phyloP scores from a whole-genome alignment of 129 eudicot species.

The Erigeron canadensis region DNA sequence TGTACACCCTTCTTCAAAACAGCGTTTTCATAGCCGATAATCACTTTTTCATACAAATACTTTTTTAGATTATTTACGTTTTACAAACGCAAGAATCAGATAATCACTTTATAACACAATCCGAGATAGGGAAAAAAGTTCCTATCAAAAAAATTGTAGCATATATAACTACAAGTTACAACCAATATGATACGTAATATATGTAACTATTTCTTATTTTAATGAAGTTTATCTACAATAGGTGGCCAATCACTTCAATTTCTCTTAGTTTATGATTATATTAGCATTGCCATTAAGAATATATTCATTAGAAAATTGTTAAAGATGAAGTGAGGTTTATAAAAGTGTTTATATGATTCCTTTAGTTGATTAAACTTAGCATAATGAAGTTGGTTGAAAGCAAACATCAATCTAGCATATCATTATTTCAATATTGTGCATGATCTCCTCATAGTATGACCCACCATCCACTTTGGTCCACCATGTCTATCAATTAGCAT shows the following conservation, averaged over 20 bases:
- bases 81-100: too few species aligned
- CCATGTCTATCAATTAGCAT: slow-evolving; percentile 15
- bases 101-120: too few species aligned
- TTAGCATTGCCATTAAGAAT: slow-evolving; percentile 4
- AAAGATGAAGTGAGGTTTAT: slow-evolving; percentile 24
- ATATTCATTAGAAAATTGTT: not conserved
- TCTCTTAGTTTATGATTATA: not conserved
- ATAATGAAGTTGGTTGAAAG: slow-evolving; percentile 33
- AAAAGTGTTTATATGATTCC: slow-evolving; percentile 13
- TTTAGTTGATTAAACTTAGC: slow-evolving; percentile 17
- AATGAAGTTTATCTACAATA: not conserved
- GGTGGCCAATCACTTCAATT: slow-evolving; percentile 5
- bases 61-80: too few species aligned
- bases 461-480: slow-evolving; percentile 34
- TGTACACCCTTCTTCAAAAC: too few species aligned
- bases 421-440: slow-evolving; percentile 28
- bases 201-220: not conserved
- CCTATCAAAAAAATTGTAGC: not conserved
- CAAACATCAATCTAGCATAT: slow-evolving; percentile 35
- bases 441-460: slow-evolving; percentile 24
- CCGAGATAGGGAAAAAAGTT: too few species aligned
- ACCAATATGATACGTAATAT: not conserved
- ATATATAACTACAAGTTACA: too few species aligned
- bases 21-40: too few species aligned
- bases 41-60: too few species aligned